Evolutionary conservation across 225 moss, liverwort and hornwort species (phyloP).

Genomic region (Thuidium tamariscinum): DNA sequence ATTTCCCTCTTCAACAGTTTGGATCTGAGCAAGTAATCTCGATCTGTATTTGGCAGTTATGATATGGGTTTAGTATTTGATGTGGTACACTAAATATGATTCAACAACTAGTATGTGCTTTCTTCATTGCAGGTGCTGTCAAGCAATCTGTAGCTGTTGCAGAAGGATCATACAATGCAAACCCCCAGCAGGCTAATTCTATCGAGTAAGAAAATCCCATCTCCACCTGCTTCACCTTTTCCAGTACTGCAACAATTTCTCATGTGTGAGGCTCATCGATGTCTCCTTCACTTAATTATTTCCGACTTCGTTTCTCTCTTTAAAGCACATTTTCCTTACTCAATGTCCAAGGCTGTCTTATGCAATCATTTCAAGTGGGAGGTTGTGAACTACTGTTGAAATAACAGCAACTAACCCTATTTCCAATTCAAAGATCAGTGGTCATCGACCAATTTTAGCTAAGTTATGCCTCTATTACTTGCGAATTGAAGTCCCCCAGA

Average conservation of each 20-base stretch:
- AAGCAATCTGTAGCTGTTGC: background rate
- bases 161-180: background rate
- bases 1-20: background rate
- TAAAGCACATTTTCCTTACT: background rate
- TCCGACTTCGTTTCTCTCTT: background rate
- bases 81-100: background rate
- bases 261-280: background rate
- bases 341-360: background rate
- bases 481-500: background rate
- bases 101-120: background rate
- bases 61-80: background rate
- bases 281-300: background rate
- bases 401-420: background rate
- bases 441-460: background rate
- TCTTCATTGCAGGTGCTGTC: slow-evolving; percentile 5
- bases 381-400: background rate
- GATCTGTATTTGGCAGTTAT: background rate
- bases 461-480: background rate
- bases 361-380: background rate
- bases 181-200: background rate
- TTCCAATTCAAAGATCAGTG: background rate
- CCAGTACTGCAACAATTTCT: background rate
- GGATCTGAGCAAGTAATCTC: background rate
- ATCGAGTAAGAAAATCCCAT: background rate
- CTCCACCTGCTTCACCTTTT: background rate